These are phyloP conservation scores for Pelargonium fulgidum DNA, from an alignment of 441 rosid genomes.

Conservation along the genomic window DNA sequence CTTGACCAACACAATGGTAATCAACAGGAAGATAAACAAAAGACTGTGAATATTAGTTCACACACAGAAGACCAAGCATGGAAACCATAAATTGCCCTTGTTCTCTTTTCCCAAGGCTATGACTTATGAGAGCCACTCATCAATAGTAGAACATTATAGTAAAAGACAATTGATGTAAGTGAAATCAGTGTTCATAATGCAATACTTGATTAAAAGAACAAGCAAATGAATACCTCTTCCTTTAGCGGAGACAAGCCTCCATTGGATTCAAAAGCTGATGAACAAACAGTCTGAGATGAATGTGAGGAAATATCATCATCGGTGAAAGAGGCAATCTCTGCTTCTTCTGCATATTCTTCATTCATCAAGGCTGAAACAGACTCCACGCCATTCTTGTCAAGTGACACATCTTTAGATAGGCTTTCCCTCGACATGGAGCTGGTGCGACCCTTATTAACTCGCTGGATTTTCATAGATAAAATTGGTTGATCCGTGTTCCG, in stretches of 20 bases:
- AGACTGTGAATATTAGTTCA: neutral
- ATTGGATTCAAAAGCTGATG: constrained; percentile 40
- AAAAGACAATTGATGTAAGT: constrained; percentile 10
- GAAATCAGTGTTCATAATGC: constrained; percentile 5
- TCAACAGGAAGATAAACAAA: too few relatives aligned
- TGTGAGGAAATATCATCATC: constrained; percentile 80
- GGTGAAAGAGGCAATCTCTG: constrained; percentile 56
- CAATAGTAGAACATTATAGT: neutral
- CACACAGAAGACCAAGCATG: neutral
- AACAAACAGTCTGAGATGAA: constrained; percentile 52
- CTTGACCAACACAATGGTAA: too few relatives aligned
- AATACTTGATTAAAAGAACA: constrained; percentile 6
- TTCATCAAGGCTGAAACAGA: constrained; percentile 64
- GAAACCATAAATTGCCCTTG: neutral
- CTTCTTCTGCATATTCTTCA: constrained; percentile 77
- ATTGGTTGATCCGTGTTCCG: constrained; percentile 69
- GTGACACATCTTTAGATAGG: constrained; percentile 33
- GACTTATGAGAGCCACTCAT: neutral
- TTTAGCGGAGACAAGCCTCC: constrained; percentile 39
- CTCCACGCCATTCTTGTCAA: constrained; percentile 42
- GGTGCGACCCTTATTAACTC: constrained; percentile 34
- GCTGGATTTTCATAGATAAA: constrained; percentile 55
- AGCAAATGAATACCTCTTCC: constrained; percentile 37
- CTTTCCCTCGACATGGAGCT: constrained; percentile 36
- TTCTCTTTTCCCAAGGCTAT: neutral